Percentiles rank a stretch among this genome's conserved stretches.
Evolutionary conservation across 2,329 filamentous ascomycete genomes (phyloP).

Genomic region (Microdochium nivale): DNA sequence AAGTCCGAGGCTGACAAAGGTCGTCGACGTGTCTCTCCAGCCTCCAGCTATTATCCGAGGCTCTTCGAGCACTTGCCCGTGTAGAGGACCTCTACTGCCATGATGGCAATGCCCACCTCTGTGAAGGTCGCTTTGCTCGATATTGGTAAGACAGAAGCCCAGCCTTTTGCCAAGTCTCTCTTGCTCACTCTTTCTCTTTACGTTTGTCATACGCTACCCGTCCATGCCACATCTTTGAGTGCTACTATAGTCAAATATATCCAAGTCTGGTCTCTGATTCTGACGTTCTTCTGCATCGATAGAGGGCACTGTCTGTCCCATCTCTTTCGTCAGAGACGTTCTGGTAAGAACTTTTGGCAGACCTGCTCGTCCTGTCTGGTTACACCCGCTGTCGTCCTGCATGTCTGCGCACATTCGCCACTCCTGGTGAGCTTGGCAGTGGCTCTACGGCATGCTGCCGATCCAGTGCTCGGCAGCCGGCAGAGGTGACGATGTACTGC

Average conservation of each 20-base stretch:
- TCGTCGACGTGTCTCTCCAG: not conserved
- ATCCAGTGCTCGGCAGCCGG: not conserved
- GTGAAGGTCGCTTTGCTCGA: constrained; percentile 45
- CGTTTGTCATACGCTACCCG: too few species aligned
- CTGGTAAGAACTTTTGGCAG: constrained; percentile 44
- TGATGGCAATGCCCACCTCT: constrained; percentile 23
- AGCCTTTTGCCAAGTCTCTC: constrained; percentile 3
- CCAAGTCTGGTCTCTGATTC: constrained; percentile 32
- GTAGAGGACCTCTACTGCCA: constrained; percentile 4
- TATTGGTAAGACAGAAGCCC: constrained; percentile 39
- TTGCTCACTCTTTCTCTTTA: too few species aligned
- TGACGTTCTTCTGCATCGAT: constrained; percentile 16
- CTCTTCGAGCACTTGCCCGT: not conserved
- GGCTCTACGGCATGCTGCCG: not conserved
- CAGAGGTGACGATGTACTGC: not conserved
- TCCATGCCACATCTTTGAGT: constrained; percentile 7
- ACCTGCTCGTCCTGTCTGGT: not conserved
- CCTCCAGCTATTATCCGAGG: not conserved
- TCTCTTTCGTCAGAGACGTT: constrained; percentile 77
- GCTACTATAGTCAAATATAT: constrained; percentile 13
- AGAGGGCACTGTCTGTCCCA: constrained; percentile 79
- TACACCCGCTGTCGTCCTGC: not conserved
- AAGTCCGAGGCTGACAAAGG: not conserved
- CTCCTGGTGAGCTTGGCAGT: not conserved
- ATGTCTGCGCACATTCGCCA: not conserved